These are phyloP conservation scores for Penicillium fuscoglaucum DNA, from an alignment of 2,329 filamentous ascomycete species.

Conservation along the genomic window DNA sequence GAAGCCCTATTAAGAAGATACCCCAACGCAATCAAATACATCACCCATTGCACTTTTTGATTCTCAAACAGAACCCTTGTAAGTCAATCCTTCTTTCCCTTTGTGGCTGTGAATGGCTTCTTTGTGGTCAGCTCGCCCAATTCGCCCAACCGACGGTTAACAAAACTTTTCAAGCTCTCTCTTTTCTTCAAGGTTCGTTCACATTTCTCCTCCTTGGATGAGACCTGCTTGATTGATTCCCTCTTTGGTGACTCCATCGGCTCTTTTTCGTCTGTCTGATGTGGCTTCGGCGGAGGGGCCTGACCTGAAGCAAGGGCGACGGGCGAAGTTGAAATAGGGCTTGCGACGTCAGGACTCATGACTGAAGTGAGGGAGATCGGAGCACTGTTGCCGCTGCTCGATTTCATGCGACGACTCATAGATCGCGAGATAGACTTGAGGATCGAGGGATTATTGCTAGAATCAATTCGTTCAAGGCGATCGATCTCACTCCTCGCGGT, in stretches of 20 bases:
- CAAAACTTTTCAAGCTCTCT: conserved; percentile 16
- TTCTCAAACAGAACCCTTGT: not conserved
- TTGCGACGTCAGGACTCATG: conserved; percentile 13
- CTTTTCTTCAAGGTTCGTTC: conserved; percentile 16
- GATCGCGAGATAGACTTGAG: conserved; percentile 43
- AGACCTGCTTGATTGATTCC: not conserved
- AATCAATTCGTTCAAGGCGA: conserved; percentile 52
- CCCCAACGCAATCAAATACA: not conserved
- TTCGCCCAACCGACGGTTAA: conserved; percentile 13
- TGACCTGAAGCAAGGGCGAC: not conserved
- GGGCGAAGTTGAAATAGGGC: not conserved
- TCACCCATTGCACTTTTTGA: not conserved
- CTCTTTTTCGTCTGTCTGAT: not conserved
- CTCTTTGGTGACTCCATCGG: not conserved
- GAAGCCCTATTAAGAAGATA: not conserved
- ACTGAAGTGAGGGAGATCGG: conserved; percentile 24
- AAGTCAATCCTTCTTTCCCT: conserved; percentile 7
- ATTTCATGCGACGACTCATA: conserved; percentile 40
- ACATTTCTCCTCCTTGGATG: conserved; percentile 16
- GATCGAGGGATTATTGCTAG: conserved; percentile 41
- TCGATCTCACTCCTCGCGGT: conserved; percentile 70
- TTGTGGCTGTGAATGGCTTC: not conserved
- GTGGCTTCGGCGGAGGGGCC: not conserved
- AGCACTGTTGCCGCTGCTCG: conserved; percentile 30
- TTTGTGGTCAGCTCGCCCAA: not conserved